These are phyloP conservation scores for Helminthosporium solani DNA, from an alignment of 2,329 filamentous ascomycete genomes.

Conservation along the genomic window DNA sequence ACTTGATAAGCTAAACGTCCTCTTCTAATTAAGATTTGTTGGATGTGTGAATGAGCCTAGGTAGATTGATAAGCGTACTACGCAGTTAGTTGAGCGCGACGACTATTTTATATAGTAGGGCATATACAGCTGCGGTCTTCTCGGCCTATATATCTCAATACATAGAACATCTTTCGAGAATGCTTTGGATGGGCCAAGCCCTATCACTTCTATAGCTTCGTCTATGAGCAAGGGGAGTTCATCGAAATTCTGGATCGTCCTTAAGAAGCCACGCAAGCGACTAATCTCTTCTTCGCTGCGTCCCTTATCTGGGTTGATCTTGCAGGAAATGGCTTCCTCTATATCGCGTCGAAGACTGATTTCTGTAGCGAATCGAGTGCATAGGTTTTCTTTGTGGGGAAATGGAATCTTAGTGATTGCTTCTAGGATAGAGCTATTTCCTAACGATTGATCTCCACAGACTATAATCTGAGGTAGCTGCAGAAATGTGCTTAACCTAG, in stretches of 20 bases:
- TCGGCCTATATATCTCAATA: conserved; percentile 47
- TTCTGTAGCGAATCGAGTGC: conserved; percentile 61
- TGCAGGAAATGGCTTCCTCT: conserved; percentile 28
- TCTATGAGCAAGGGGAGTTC: conserved; percentile 54
- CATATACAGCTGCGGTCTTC: conserved; percentile 32
- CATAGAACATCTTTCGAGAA: conserved; percentile 48
- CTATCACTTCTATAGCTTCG: conserved; percentile 55
- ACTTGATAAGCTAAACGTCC: conserved; percentile 16
- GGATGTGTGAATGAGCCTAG: conserved; percentile 46
- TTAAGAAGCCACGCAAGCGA: conserved; percentile 40
- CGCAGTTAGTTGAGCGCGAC: no score
- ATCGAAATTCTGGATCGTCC: conserved; percentile 39
- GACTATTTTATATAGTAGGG: no score
- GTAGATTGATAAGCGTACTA: conserved; percentile 51
- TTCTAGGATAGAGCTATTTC: conserved; percentile 33
- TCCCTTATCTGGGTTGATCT: conserved; percentile 41
- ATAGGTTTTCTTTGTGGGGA: conserved; percentile 56
- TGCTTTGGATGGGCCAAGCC: conserved; percentile 28
- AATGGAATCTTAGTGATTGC: conserved; percentile 57
- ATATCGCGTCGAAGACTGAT: conserved; percentile 45
- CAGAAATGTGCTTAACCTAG: no score
- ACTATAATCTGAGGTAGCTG: conserved; percentile 43
- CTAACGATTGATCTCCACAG: conserved; percentile 26
- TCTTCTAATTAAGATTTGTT: conserved; percentile 24
- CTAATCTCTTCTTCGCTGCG: conserved; percentile 29